Evolutionary conservation across 2,329 filamentous ascomycete genomes (phyloP), one percentile per base, ranked within the genome.

Genomic region (Botrytis galanthina): DNA sequence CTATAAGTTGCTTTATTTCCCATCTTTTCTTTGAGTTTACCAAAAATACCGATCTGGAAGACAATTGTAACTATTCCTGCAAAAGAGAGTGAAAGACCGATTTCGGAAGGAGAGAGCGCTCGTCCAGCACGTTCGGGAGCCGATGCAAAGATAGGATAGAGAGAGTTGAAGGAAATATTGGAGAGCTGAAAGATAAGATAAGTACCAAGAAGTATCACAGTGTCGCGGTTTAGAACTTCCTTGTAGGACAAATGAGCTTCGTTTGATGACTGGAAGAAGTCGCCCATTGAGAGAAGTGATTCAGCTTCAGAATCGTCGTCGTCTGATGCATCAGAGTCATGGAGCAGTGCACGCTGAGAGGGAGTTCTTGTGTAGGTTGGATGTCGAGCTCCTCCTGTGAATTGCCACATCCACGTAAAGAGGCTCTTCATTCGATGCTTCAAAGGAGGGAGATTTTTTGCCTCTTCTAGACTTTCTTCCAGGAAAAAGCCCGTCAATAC

Each of bases 141-240:
- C 72, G 95, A 91, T 0, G 92, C 93, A 78, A 98, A 99, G 71
- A 98, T 95, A 0, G 96, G 96, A 79, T 97, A 99, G 0, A 99
- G 85, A 29, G 93, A 95, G 83, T 97, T 98, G 87, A 95, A 99
- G 5, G 94, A 94, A 77, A 98, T 94, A 82, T 98, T 98, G 75
- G 93, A 91, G 8, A 99, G 87, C 79, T 98, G 95, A 80, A 98
- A 99, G 68, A 98, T 91, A 61, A 98, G 88, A 80, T 97, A 98
- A 0, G 95, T 97, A 70, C 89, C 81, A 9, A 99, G 87, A 0
- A 99, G 87, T 4, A 97, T 85, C 20, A 98, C 81, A 0, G 94
- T 97, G 74, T 96, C 94, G 73, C 90, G 87, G 79, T 93, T 97
- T 69, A 95, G 86, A 2, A 97, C 78, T 69, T 89, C 85, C 54